Conservation (phyloP, 495 filamentous ascomycete species). For the Hypoxylon cercidicola region DNA sequence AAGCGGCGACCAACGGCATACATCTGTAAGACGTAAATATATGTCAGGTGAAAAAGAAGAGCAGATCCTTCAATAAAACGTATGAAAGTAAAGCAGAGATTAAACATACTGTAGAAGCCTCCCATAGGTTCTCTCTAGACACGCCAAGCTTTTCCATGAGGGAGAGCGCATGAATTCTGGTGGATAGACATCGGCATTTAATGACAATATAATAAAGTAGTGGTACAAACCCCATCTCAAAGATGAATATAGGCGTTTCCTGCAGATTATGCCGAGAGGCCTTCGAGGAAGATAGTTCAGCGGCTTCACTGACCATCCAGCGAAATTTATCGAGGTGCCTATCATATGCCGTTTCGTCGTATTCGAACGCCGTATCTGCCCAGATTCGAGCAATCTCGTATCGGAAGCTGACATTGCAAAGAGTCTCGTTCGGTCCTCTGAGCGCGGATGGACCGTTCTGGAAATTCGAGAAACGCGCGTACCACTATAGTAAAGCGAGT, state of each 20-base stretch:
- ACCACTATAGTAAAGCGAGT: conserved; percentile 27
- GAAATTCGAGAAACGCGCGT: conserved; percentile 37
- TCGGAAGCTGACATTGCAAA: conserved; percentile 29
- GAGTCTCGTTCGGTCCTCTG: neutral
- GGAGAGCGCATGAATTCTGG: conserved; percentile 56
- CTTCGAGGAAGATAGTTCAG: conserved; percentile 32
- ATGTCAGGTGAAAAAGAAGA: no score
- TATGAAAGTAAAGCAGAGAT: no score
- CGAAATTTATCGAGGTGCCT: conserved; percentile 50
- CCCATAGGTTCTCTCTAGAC: conserved; percentile 53
- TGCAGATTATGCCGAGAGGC: neutral
- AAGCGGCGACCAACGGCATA: conserved; percentile 35
- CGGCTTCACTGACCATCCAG: conserved; percentile 48
- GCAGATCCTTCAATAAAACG: no score
- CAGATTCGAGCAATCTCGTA: conserved; percentile 44
- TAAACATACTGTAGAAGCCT: no score
- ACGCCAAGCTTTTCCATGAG: conserved; percentile 49
- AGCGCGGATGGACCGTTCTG: neutral
- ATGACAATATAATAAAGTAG: conserved; percentile 61
- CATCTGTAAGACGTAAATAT: no score
- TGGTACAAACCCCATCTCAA: conserved; percentile 62
- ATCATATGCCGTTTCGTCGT: conserved; percentile 52
- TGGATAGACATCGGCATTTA: conserved; percentile 58
- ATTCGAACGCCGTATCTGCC: conserved; percentile 50
- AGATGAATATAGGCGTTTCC: conserved; percentile 51